phyloP scores from a whole-genome alignment of 2,329 filamentous ascomycete species.

The Microcyclospora tardicrescens region DNA sequence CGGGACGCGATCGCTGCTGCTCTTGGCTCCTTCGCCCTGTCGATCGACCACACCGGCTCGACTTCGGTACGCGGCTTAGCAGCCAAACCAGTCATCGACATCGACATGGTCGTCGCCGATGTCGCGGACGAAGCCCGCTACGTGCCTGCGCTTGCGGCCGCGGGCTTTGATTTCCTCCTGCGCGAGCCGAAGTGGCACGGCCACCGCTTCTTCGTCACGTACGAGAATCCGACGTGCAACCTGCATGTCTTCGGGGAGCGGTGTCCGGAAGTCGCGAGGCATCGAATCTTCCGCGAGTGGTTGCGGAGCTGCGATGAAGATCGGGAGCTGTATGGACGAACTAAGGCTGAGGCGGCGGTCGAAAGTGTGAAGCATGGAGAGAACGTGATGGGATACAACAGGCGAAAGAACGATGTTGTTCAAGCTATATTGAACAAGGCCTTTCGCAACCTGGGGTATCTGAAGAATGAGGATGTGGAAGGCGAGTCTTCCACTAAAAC shows the following conservation, averaged over 20 bases:
- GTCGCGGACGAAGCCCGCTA: conserved; percentile 31
- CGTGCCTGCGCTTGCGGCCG: conserved; percentile 29
- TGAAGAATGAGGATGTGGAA: background rate
- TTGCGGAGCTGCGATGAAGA: conserved; percentile 28
- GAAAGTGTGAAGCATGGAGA: conserved; percentile 22
- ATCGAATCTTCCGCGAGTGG: conserved; percentile 36
- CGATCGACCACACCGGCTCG: conserved; percentile 37
- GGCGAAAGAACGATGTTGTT: conserved; percentile 30
- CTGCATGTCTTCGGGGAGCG: conserved; percentile 38
- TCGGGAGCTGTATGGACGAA: conserved; percentile 26
- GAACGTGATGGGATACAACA: conserved; percentile 28
- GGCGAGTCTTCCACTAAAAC: background rate
- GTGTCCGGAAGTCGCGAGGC: conserved; percentile 30
- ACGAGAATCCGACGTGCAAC: conserved; percentile 29
- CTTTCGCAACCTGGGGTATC: conserved; percentile 10
- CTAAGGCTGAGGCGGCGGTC: conserved; percentile 27
- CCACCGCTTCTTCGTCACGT: conserved; percentile 35
- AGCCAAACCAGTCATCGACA: conserved; percentile 41
- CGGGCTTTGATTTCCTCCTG: conserved; percentile 34
- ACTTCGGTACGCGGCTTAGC: conserved; percentile 38
- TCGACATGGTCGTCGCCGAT: conserved; percentile 36
- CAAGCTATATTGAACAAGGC: conserved; percentile 27
- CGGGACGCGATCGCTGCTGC: background rate
- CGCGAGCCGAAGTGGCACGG: conserved; percentile 37
- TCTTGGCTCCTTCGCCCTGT: conserved; percentile 5